These are phyloP conservation scores for Peribolospora kevripleyi DNA, from an alignment of 768 basidiomycete genomes.

Conservation along the genomic window DNA sequence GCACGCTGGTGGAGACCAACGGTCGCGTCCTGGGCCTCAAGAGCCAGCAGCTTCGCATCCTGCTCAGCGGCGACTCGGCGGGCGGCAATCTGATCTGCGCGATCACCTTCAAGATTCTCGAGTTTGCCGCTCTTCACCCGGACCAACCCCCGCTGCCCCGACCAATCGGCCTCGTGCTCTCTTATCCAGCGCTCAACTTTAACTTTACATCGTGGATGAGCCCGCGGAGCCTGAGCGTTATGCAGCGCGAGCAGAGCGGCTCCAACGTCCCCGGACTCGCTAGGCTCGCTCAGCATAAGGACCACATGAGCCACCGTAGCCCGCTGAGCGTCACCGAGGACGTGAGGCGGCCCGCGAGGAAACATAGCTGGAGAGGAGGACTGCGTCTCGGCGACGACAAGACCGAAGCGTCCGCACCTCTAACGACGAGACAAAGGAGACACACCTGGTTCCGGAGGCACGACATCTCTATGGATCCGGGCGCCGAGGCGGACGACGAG, in stretches of 20 bases:
- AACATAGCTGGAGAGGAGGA: too few species aligned
- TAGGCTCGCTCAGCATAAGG: constrained; percentile 49
- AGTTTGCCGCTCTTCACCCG: constrained; percentile 24
- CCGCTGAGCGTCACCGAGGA: constrained; percentile 81
- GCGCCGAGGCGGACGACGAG: too few species aligned
- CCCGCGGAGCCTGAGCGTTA: constrained; percentile 5
- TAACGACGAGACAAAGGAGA: too few species aligned
- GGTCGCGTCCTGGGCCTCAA: constrained; percentile 70
- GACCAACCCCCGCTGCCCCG: constrained; percentile 27
- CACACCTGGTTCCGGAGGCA: too few species aligned
- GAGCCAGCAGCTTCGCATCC: constrained; percentile 48
- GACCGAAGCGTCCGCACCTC: background rate
- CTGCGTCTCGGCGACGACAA: background rate
- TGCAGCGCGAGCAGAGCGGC: constrained; percentile 43
- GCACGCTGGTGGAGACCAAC: constrained; percentile 49
- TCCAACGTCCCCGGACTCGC: constrained; percentile 61
- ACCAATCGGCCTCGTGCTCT: constrained; percentile 62
- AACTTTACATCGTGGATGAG: constrained; percentile 98
- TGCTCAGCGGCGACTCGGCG: constrained; percentile 92
- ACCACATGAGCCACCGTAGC: constrained; percentile 68
- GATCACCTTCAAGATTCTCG: constrained; percentile 62
- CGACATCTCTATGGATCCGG: too few species aligned
- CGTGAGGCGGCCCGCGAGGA: background rate
- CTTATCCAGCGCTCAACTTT: constrained; percentile 83
- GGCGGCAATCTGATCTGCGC: constrained; percentile 71